Conservation (phyloP, 768 basidiomycete genomes). For the Coprinopsis marcescibilis region DNA sequence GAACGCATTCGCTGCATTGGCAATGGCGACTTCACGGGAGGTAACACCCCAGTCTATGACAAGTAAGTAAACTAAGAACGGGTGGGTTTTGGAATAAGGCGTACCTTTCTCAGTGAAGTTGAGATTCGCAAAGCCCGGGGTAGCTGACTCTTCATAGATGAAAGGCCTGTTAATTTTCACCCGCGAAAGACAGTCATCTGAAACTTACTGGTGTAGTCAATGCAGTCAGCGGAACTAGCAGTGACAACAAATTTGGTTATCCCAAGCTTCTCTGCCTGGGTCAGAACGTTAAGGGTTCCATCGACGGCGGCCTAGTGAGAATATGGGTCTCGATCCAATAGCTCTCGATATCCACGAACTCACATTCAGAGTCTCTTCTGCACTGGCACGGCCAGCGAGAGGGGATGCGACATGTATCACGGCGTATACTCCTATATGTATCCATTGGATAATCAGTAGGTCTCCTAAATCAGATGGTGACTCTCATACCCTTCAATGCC, state of each 20-base stretch:
- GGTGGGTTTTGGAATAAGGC: neutral
- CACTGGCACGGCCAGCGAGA: slow-evolving; percentile 20
- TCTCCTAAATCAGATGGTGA: neutral
- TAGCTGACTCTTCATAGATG: slow-evolving; percentile 17
- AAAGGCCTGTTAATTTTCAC: neutral
- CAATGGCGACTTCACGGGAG: slow-evolving; percentile 25
- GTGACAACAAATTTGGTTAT: slow-evolving; percentile 31
- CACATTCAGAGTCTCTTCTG: slow-evolving; percentile 22
- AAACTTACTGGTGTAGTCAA: slow-evolving; percentile 20
- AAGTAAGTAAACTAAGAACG: neutral
- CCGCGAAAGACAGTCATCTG: neutral
- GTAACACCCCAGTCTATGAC: slow-evolving; percentile 28
- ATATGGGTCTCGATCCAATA: neutral
- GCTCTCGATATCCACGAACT: neutral
- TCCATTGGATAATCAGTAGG: neutral
- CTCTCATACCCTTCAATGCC: slow-evolving; percentile 35
- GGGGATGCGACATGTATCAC: slow-evolving; percentile 42
- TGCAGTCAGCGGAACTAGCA: slow-evolving; percentile 24
- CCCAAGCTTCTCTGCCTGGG: slow-evolving; percentile 31
- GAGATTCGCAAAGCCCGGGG: slow-evolving; percentile 17
- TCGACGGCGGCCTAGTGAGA: slow-evolving; percentile 27
- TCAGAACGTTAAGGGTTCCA: slow-evolving; percentile 35
- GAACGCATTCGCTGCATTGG: slow-evolving; percentile 20
- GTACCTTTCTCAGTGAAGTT: slow-evolving; percentile 20
- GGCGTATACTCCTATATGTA: slow-evolving; percentile 35